These are phyloP conservation scores for Elsinoe ampelina DNA, from an alignment of 2,329 filamentous ascomycete species.

Conservation along the genomic window DNA sequence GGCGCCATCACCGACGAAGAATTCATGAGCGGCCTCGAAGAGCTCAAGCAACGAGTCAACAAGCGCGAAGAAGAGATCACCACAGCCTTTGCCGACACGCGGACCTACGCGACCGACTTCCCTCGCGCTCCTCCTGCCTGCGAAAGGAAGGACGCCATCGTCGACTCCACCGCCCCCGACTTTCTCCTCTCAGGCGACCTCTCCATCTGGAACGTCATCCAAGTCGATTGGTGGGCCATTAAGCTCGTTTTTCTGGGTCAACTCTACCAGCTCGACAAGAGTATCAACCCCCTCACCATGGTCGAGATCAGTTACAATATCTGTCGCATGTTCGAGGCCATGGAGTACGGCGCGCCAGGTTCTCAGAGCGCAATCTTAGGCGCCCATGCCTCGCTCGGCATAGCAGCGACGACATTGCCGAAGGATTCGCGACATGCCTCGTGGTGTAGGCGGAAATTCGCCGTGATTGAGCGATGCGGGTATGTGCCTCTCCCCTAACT, in stretches of 20 bases:
- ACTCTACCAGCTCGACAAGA: conserved; percentile 45
- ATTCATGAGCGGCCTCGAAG: conserved; percentile 51
- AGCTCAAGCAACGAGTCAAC: conserved; percentile 28
- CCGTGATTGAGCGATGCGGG: conserved; percentile 5
- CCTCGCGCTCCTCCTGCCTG: conserved; percentile 38
- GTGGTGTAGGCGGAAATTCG: conserved; percentile 71
- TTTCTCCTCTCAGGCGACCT: conserved; percentile 61
- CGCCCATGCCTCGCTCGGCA: conserved; percentile 65
- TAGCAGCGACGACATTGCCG: conserved; percentile 71
- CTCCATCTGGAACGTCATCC: conserved; percentile 65
- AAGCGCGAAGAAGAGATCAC: conserved; percentile 46
- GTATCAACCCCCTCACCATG: conserved; percentile 42
- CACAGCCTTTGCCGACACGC: conserved; percentile 50
- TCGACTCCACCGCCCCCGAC: conserved; percentile 62
- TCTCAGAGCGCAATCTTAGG: conserved; percentile 63
- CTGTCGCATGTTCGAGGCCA: conserved; percentile 69
- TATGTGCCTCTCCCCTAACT: not conserved
- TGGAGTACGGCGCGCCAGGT: conserved; percentile 61
- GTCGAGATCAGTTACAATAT: conserved; percentile 55
- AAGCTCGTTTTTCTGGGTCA: conserved; percentile 75
- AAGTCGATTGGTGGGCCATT: conserved; percentile 69
- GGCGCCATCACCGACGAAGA: conserved; percentile 56
- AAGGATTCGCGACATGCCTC: conserved; percentile 60
- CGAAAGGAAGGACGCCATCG: conserved; percentile 52
- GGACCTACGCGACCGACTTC: conserved; percentile 56